These are phyloP conservation scores for Thuidium tamariscinum DNA, from an alignment of 225 moss, liverwort and hornwort species.

Conservation along the genomic window DNA sequence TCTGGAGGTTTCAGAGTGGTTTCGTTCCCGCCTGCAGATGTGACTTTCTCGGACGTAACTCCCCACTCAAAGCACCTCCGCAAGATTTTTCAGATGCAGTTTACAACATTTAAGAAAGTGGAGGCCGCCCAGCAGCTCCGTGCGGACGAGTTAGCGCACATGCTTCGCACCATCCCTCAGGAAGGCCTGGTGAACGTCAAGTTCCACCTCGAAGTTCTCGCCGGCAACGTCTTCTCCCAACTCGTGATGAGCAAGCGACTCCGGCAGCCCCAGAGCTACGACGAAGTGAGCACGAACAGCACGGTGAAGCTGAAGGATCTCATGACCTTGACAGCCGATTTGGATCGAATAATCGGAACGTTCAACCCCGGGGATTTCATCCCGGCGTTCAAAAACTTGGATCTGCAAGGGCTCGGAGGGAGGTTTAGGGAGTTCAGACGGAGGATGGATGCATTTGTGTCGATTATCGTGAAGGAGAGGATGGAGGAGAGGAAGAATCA, in stretches of 20 bases:
- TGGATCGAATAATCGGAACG: slow-evolving; percentile 3
- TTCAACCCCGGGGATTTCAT: slow-evolving; percentile 24
- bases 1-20: not conserved
- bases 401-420: not conserved
- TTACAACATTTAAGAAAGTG: slow-evolving; percentile 16
- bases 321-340: slow-evolving; percentile 3
- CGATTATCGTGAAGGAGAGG: slow-evolving; percentile 2
- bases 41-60: slow-evolving; percentile 26
- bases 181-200: slow-evolving; percentile 9
- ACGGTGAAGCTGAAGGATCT: slow-evolving; percentile 17
- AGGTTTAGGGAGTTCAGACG: slow-evolving; percentile 1
- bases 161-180: slow-evolving; percentile 13
- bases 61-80: slow-evolving; percentile 15
- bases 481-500: not conserved
- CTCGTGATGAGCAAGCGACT: slow-evolving; percentile 16
- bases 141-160: not conserved
- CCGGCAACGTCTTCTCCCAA: slow-evolving; percentile 18
- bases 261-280: not conserved
- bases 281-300: not conserved
- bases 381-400: slow-evolving; percentile 7
- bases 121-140: slow-evolving; percentile 16
- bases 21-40: not conserved
- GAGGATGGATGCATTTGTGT: slow-evolving; percentile 7
- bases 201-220: slow-evolving; percentile 16
- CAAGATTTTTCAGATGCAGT: slow-evolving; percentile 18